These are phyloP conservation scores for Iberis pinnata DNA, from an alignment of 345 rosid genomes.

Conservation along the genomic window DNA sequence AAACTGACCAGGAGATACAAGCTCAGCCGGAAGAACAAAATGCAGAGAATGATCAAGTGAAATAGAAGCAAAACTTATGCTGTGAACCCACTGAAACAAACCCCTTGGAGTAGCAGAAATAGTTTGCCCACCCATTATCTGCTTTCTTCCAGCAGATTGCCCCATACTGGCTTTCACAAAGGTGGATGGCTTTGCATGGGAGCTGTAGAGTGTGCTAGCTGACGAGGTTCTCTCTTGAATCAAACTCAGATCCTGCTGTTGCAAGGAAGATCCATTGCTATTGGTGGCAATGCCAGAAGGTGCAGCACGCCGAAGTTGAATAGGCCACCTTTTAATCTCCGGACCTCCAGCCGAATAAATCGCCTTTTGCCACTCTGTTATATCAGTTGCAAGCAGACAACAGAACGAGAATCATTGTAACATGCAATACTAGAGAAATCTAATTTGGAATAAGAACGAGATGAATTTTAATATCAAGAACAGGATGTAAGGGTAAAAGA, in stretches of 20 bases:
- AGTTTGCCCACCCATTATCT: conserved; percentile 61
- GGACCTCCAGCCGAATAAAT: conserved; percentile 85
- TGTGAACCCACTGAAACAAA: conserved; percentile 92
- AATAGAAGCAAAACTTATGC: conserved; percentile 81
- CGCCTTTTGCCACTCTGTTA: conserved; percentile 97
- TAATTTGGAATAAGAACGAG: not conserved
- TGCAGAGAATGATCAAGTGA: conserved; percentile 81
- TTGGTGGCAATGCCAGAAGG: conserved; percentile 69
- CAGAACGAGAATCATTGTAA: not conserved
- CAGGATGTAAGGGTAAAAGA: conserved; percentile 3
- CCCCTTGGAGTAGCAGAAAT: conserved; percentile 68
- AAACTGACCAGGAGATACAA: conserved; percentile 60
- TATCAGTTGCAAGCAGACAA: conserved; percentile 20
- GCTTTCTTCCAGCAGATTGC: conserved; percentile 73
- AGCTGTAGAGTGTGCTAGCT: conserved; percentile 68
- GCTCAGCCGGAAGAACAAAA: conserved; percentile 73
- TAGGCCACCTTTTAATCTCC: conserved; percentile 89
- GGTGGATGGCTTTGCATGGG: conserved; percentile 74
- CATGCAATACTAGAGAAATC: not conserved
- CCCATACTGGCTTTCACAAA: conserved; percentile 86
- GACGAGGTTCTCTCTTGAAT: conserved; percentile 91
- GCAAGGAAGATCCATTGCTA: conserved; percentile 67
- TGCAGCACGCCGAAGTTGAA: conserved; percentile 81
- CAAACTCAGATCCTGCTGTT: conserved; percentile 88
- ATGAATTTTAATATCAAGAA: conserved; percentile 3